Evolutionary conservation across 78 protist species (phyloP).

Genomic region (Neovahlkampfia damariscottae): DNA sequence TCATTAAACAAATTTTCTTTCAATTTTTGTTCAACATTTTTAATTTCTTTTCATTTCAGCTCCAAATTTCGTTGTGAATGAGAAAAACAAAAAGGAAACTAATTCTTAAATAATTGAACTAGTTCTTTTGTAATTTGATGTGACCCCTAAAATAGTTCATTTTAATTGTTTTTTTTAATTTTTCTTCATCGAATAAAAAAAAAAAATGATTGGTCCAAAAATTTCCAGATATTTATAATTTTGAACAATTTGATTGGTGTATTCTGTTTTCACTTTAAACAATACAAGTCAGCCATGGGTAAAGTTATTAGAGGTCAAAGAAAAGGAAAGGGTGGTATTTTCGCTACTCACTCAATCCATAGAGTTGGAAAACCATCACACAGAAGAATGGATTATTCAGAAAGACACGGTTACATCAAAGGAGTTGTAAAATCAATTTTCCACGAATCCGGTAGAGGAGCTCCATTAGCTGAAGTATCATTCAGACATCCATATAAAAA

Average conservation of each 20-base stretch:
- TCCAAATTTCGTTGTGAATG: too few relatives aligned
- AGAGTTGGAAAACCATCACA: not conserved
- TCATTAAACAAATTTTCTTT: too few relatives aligned
- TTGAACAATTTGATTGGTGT: not conserved
- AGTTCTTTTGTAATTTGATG: too few relatives aligned
- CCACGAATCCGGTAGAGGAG: slow-evolving; percentile 99
- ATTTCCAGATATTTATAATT: too few relatives aligned
- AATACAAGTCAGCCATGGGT: slow-evolving; percentile 9
- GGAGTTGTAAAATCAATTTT: slow-evolving; percentile 84
- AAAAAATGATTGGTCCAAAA: too few relatives aligned
- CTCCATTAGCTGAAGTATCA: slow-evolving; percentile 93
- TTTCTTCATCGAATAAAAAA: too few relatives aligned
- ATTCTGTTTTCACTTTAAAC: not conserved
- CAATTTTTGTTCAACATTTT: too few relatives aligned
- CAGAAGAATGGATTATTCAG: slow-evolving; percentile 83
- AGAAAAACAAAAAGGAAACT: not conserved
- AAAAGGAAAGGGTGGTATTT: slow-evolving; percentile 18
- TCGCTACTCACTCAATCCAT: slow-evolving; percentile 11
- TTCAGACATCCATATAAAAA: slow-evolving; percentile 87
- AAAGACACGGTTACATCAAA: slow-evolving; percentile 89
- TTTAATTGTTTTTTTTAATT: too few relatives aligned
- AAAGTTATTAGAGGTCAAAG: slow-evolving; percentile 4
- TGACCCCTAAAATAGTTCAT: too few relatives aligned
- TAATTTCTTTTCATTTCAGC: too few relatives aligned
- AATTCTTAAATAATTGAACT: not conserved